phyloP scores from a whole-genome alignment of 495 filamentous ascomycete genomes.

The Aspergillus avenaceus region DNA sequence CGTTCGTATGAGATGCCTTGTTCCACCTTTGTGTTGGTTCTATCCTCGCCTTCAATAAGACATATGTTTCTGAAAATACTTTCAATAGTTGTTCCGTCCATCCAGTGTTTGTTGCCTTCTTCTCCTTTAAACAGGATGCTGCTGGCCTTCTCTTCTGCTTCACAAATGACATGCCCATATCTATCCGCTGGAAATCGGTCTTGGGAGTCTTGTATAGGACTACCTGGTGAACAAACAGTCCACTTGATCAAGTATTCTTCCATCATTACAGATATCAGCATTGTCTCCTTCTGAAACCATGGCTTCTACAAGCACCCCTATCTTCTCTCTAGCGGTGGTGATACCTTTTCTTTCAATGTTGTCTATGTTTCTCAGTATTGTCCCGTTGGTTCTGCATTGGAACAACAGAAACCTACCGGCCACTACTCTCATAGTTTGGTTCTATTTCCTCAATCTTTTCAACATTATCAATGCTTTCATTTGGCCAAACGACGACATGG shows the following conservation, averaged over 20 bases:
- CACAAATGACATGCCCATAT: background rate
- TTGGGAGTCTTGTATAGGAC: background rate
- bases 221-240: background rate
- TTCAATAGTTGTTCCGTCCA: background rate
- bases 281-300: background rate
- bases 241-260: background rate
- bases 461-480: conserved; percentile 74
- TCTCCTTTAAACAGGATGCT: conserved; percentile 8
- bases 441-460: conserved; percentile 60
- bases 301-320: background rate
- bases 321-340: conserved; percentile 31
- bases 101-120: background rate
- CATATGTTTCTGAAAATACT: background rate
- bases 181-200: background rate
- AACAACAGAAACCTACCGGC: conserved; percentile 44
- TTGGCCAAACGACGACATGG: conserved; percentile 71
- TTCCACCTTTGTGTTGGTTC: background rate
- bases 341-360: conserved; percentile 52
- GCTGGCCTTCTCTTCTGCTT: background rate
- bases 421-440: conserved; percentile 59
- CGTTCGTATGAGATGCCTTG: background rate
- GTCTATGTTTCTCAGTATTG: conserved; percentile 50
- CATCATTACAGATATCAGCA: background rate
- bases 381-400: conserved; percentile 34
- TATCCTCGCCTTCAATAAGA: conserved; percentile 6